Conservation (phyloP, 2,329 filamentous ascomycete genomes). For the Pyrenochaeta sp. region DNA sequence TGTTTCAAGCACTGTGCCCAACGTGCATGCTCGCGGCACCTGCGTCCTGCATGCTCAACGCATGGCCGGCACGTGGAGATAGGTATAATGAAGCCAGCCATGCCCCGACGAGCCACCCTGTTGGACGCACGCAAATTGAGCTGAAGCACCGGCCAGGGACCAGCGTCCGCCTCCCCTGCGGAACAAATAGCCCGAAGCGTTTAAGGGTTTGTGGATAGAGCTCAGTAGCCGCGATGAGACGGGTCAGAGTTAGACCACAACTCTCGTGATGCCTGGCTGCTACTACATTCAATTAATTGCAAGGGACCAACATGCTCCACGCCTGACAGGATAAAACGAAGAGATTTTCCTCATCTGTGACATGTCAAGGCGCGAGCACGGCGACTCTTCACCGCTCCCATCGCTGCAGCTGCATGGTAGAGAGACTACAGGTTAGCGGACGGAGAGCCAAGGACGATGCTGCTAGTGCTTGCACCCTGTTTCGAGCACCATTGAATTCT, state of each 20-base stretch:
- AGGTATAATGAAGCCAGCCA: conserved; percentile 9
- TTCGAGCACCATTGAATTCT: conserved; percentile 7
- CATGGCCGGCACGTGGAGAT: conserved; percentile 27
- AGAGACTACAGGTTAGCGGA: conserved; percentile 17
- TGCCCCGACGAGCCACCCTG: conserved; percentile 17
- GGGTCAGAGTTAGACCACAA: no score
- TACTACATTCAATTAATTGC: no score
- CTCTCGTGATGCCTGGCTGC: no score
- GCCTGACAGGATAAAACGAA: no score
- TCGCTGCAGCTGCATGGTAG: conserved; percentile 6
- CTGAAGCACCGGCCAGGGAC: conserved; percentile 19
- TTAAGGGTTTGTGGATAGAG: conserved; percentile 16
- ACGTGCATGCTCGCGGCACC: conserved; percentile 25
- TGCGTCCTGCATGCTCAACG: conserved; percentile 17
- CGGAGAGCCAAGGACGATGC: conserved; percentile 5
- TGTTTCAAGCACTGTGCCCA: conserved; percentile 23
- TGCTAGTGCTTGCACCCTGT: conserved; percentile 13
- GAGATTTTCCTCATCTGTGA: no score
- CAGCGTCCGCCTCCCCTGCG: no score
- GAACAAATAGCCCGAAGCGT: no score
- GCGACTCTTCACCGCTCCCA: conserved; percentile 19
- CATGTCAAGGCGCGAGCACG: conserved; percentile 15
- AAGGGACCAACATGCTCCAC: not conserved
- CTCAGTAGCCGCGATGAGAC: no score
- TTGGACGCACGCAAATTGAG: conserved; percentile 26